Evolutionary conservation across 1,139 yeast genomes (phyloP).

Genomic region (Yamadazyma diospyri): DNA sequence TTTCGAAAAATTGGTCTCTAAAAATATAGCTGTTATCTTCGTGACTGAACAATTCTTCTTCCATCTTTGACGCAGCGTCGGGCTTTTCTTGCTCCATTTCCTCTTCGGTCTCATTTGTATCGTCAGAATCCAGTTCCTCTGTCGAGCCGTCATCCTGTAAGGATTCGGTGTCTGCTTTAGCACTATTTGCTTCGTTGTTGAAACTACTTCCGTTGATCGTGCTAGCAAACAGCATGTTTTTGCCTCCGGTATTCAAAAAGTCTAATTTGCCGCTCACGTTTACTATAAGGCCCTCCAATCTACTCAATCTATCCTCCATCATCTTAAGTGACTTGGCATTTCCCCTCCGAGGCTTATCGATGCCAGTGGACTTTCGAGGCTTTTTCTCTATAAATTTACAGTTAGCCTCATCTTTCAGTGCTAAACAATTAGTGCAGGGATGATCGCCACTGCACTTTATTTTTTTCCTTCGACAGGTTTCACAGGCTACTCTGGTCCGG

Average conservation of each 20-base stretch:
- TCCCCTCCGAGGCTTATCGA: slow-evolving; percentile 11
- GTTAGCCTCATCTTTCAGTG: slow-evolving; percentile 16
- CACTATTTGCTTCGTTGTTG: neutral
- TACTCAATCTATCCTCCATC: slow-evolving; percentile 22
- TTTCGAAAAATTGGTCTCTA: slow-evolving; percentile 28
- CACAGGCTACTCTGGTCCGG: slow-evolving; percentile 51
- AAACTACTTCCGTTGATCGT: no score
- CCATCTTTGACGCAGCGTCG: neutral
- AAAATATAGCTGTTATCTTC: slow-evolving; percentile 4
- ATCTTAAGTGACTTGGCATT: slow-evolving; percentile 14
- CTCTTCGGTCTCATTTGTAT: neutral
- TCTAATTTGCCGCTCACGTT: slow-evolving; percentile 18
- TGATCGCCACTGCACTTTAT: slow-evolving; percentile 47
- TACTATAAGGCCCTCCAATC: slow-evolving; percentile 22
- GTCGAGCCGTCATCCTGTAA: neutral
- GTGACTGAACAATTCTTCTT: slow-evolving; percentile 2
- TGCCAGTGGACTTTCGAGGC: slow-evolving; percentile 15
- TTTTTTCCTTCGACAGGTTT: slow-evolving; percentile 47
- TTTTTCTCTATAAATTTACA: slow-evolving; percentile 28
- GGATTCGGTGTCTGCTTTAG: neutral
- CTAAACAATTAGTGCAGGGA: slow-evolving; percentile 46
- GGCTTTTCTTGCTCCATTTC: slow-evolving; percentile 1
- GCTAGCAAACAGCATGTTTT: no score
- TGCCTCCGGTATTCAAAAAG: neutral
- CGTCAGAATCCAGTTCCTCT: neutral